Evolutionary conservation across 176 grass and related monocot species (phyloP).

Genomic region (Phoenix roebelenii): DNA sequence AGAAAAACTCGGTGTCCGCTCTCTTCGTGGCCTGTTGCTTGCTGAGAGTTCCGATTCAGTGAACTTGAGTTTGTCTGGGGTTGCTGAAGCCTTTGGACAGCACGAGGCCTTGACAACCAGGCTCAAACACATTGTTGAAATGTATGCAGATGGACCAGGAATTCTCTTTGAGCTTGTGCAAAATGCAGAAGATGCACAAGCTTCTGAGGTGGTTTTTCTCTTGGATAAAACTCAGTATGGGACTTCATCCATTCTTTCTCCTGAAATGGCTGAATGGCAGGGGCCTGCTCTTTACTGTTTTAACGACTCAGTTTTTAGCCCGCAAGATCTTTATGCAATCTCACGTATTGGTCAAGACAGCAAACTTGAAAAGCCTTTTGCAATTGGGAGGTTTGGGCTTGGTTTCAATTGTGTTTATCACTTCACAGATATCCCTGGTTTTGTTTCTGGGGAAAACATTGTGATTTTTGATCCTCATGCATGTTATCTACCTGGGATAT

Average conservation of each 20-base stretch:
- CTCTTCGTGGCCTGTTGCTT: slow-evolving; percentile 86
- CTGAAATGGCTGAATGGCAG: slow-evolving; percentile 99
- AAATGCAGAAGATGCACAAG: slow-evolving; percentile 95
- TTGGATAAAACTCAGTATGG: slow-evolving; percentile 95
- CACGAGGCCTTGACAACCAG: slow-evolving; percentile 97
- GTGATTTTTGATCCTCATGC: slow-evolving; percentile 99
- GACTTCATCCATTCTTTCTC: slow-evolving; percentile 95
- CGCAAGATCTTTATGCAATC: slow-evolving; percentile 96
- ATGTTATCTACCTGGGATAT: slow-evolving; percentile 88
- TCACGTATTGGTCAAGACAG: slow-evolving; percentile 96
- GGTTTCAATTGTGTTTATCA: slow-evolving; percentile 99
- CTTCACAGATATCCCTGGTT: slow-evolving; percentile 97
- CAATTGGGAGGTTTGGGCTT: slow-evolving; percentile 92
- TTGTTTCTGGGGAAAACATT: slow-evolving; percentile 97
- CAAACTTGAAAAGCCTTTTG: slow-evolving; percentile 96
- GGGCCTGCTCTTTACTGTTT: slow-evolving; percentile 94
- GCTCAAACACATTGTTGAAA: slow-evolving; percentile 93
- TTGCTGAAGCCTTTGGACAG: slow-evolving; percentile 95
- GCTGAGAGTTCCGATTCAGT: slow-evolving; percentile 97
- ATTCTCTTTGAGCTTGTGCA: slow-evolving; percentile 98
- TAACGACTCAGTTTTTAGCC: slow-evolving; percentile 89
- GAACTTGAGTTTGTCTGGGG: slow-evolving; percentile 95
- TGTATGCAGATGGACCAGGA: slow-evolving; percentile 97
- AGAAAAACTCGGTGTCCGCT: slow-evolving; percentile 84
- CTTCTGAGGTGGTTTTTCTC: slow-evolving; percentile 93